Base-by-base conservation (phyloP, 345 rosid species). In the Garcia nutans region DNA sequence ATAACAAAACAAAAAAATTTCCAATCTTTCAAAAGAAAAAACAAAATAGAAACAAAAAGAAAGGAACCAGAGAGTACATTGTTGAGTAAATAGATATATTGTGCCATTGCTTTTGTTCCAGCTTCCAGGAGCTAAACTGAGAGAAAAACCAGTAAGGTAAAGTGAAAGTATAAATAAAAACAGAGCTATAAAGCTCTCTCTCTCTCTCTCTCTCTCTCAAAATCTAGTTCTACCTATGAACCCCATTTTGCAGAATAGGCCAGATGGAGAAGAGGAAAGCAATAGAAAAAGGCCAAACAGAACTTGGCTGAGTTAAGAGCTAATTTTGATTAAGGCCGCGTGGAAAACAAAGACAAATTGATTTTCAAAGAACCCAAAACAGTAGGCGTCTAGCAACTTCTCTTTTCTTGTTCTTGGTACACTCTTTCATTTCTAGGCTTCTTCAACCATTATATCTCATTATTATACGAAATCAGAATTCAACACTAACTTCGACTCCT, bases 71-170 rank as follows among this genome's bases (percentile, higher is more conserved):
- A 10, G 1, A 33, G 54, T 64, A 91, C 97, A 96, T 91, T 89
- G 78, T 84, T 81, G 65, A 83, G 47, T 60, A 88, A 70, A 83
- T 65, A 89, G 75, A 91, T 78, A 74, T 80, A 91, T 70, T 87
- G 94, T 12, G 93, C 94, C 97, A 93, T 93, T 81, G 84, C 61
- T 70, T 3, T 37, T 5, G 41, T 37, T 37, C 41, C 77, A 56
- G 31, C 45, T 72, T 78, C 75, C 80, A 76, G 86, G 68, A 83
- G 81, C 78, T 47, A 41, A 76, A 16, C 6, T 33, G 11, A 56
- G 23, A 20, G 13, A 6, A 20, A 16, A 42, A 33, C 28, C 31
- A 67, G 33, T 17, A 16, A 56, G 26, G 49, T 23, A 1, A n/a
- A 63, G 68, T 47, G 9, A 50, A 17, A 33, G 54, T 1, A 9